phyloP scores from a whole-genome alignment of 2,329 filamentous ascomycete genomes.

The Pseudogymnoascus sp. region DNA sequence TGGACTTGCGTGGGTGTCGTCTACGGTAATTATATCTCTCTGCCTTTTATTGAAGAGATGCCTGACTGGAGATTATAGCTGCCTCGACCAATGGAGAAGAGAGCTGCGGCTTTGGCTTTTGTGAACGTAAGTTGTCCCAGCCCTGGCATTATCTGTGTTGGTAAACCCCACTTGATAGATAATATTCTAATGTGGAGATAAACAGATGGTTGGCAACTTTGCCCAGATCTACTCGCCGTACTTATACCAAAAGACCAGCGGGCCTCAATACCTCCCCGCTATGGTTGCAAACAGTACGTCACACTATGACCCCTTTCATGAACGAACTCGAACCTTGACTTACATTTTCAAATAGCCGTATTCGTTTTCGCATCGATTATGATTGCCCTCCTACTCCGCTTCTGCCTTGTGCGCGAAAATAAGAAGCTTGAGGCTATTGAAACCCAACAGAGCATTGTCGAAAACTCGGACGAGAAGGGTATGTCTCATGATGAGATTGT shows the following conservation, averaged over 20 bases:
- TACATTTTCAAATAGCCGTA: not conserved
- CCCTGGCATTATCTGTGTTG: not conserved
- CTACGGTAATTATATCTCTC: not conserved
- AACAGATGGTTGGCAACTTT: slow-evolving; percentile 16
- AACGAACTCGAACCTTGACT: not conserved
- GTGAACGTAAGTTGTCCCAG: slow-evolving; percentile 13
- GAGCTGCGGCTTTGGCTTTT: slow-evolving; percentile 21
- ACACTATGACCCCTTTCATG: not conserved
- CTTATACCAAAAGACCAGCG: not conserved
- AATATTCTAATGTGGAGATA: not conserved
- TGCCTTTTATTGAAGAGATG: not conserved
- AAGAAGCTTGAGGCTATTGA: slow-evolving; percentile 14
- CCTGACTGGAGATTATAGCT: slow-evolving; percentile 8
- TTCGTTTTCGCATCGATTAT: slow-evolving; percentile 15
- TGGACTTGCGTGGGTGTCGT: slow-evolving; percentile 20
- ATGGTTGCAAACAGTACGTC: slow-evolving; percentile 13
- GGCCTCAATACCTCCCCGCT: slow-evolving; percentile 15
- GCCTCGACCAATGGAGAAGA: slow-evolving; percentile 18
- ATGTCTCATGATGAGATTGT: slow-evolving; percentile 12
- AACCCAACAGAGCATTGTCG: not conserved
- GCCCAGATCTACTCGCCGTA: slow-evolving; percentile 13
- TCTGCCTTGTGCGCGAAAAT: slow-evolving; percentile 15
- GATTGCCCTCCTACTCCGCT: slow-evolving; percentile 12
- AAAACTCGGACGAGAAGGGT: not conserved
- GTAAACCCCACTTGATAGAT: not conserved